Evolutionary conservation across 1,284 basidiomycete genomes (phyloP).

Genomic region (Tilletia setariae): DNA sequence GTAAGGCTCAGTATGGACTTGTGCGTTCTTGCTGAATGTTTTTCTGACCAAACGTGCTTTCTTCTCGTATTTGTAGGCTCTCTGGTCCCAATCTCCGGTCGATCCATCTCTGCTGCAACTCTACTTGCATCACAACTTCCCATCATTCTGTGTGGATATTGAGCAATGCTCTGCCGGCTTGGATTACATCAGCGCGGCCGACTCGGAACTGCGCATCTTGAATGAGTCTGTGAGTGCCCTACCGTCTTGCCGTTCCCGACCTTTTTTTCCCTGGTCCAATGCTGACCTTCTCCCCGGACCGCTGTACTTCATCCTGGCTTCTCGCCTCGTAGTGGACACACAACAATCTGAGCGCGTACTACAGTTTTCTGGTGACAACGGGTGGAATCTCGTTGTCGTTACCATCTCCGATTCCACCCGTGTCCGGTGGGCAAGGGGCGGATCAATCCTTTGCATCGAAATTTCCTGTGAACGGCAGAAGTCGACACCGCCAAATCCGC

Average conservation of each 20-base stretch:
- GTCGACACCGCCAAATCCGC: slow-evolving; percentile 65
- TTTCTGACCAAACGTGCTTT: not conserved
- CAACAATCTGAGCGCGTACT: slow-evolving; percentile 66
- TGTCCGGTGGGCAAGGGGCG: not conserved
- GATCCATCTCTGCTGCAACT: slow-evolving; percentile 82
- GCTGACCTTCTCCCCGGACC: not conserved
- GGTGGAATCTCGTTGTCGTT: slow-evolving; percentile 76
- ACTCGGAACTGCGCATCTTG: slow-evolving; percentile 64
- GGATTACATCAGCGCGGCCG: slow-evolving; percentile 77
- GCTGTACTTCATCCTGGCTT: not conserved
- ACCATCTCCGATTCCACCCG: slow-evolving; percentile 73
- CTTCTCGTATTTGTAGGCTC: slow-evolving; percentile 18
- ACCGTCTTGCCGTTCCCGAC: slow-evolving; percentile 21
- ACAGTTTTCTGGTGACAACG: slow-evolving; percentile 76
- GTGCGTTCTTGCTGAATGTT: not conserved
- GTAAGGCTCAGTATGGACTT: not conserved
- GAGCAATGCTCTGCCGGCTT: slow-evolving; percentile 71
- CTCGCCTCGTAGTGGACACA: slow-evolving; percentile 63
- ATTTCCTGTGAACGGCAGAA: not conserved
- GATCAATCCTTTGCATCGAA: not conserved
- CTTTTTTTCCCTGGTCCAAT: slow-evolving; percentile 1
- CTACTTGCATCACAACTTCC: slow-evolving; percentile 90
- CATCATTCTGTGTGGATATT: slow-evolving; percentile 73
- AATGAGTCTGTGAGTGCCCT: slow-evolving; percentile 64
- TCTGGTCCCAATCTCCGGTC: slow-evolving; percentile 83